Evolutionary conservation across 2,329 filamentous ascomycete genomes (phyloP), one percentile per base, ranked within the genome.

Genomic region (Ilyonectria robusta): DNA sequence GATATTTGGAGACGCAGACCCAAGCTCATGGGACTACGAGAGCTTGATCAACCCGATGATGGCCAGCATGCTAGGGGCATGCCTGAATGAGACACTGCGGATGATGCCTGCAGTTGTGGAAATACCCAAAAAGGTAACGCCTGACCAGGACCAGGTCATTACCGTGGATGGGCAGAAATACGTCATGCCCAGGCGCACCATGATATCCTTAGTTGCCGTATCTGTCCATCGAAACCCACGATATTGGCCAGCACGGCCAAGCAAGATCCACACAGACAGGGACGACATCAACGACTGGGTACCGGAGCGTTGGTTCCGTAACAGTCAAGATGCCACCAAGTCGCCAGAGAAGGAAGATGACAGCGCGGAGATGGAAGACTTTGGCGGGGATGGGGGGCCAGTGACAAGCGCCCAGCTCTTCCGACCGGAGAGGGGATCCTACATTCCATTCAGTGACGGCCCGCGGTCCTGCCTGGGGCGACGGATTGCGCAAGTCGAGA

Each of bases 71-170:
- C 82, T 91, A 10, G 93, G 91, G 19, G 93, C 93, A 4, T 88
- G 92, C 72, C 87, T 95, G 85, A 93, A 94, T 76, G 93, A 96
- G 82, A 90, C 91, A 42, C 84, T 96, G 59, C 89, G 94, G 11
- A 75, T 94, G 47, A 85, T 94, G 66, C 92, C 93, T 2, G 89
- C 93, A 0, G 91, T 94, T 19, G 83, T 90, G 48, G 88, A 87
- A 59, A 91, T 96, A 29, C 93, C 93, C 31, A 96, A 96, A 81
- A 86, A 84, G 59, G 86, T 88, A 5, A 75, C 80, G 3, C 77
- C 81, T 2, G 75, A 77, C 2, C 76, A 82, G 23, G 85, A 86
- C 58, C 91, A 94, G 79, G 77, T 83, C 21, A 77, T 95, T 47
- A 84, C 79, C 2, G 78, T 93, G 48, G 83, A 88, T 59, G 92